These are phyloP conservation scores for Chrysosporium keratinophilum DNA, from an alignment of 2,329 filamentous ascomycete species.

Conservation along the genomic window DNA sequence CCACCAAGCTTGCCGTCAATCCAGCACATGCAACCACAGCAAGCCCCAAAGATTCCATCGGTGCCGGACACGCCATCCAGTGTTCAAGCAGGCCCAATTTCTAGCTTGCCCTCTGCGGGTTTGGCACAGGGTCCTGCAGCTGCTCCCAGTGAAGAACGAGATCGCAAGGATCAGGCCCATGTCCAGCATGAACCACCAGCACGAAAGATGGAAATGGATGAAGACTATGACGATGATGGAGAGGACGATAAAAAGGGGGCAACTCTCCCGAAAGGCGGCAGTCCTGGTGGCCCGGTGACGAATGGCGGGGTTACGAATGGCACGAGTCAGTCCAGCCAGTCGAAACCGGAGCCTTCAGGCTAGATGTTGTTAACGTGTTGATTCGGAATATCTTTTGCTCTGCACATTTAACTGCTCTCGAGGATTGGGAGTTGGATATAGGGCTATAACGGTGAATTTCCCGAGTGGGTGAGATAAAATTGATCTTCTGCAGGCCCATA, in stretches of 20 bases:
- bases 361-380: slow-evolving; percentile 4
- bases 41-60: slow-evolving; percentile 48
- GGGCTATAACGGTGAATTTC: too few species aligned
- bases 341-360: slow-evolving; percentile 5
- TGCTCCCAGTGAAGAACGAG: slow-evolving; percentile 44
- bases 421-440: neutral
- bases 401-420: neutral
- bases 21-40: slow-evolving; percentile 37
- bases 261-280: slow-evolving; percentile 26
- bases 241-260: slow-evolving; percentile 61
- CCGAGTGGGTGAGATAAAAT: too few species aligned
- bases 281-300: slow-evolving; percentile 9
- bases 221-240: slow-evolving; percentile 91
- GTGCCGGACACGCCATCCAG: slow-evolving; percentile 37
- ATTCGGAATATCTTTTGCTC: neutral
- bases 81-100: slow-evolving; percentile 29
- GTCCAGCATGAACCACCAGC: slow-evolving; percentile 65
- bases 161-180: slow-evolving; percentile 39
- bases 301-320: slow-evolving; percentile 9
- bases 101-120: slow-evolving; percentile 35
- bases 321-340: slow-evolving; percentile 6
- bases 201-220: slow-evolving; percentile 91
- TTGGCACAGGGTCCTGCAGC: slow-evolving; percentile 18
- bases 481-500: too few species aligned
- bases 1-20: slow-evolving; percentile 51